These are phyloP conservation scores for Coffea eugenioides DNA, from an alignment of 257 asterid species.

Conservation along the genomic window DNA sequence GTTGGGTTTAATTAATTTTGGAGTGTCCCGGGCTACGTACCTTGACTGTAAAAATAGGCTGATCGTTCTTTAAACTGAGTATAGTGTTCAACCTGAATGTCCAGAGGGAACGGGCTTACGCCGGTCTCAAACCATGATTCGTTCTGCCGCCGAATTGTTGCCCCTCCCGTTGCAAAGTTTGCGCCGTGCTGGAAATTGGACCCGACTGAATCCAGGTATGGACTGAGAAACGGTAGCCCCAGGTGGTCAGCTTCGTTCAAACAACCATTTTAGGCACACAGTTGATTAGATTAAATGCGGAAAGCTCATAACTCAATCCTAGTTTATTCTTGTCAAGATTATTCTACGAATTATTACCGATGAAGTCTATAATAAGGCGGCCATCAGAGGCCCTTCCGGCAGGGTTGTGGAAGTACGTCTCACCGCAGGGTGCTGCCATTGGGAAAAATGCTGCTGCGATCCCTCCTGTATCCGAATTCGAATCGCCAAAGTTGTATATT, in stretches of 20 bases:
- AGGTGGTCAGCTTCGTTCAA: constrained; percentile 44
- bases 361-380: constrained; percentile 63
- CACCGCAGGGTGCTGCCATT: constrained; percentile 39
- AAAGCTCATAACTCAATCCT: background rate
- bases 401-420: constrained; percentile 51
- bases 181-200: constrained; percentile 54
- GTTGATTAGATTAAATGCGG: too few relatives aligned
- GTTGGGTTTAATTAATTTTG: too few relatives aligned
- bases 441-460: constrained; percentile 53
- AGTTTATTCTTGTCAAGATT: background rate
- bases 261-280: background rate
- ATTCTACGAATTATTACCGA: constrained; percentile 29
- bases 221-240: constrained; percentile 53
- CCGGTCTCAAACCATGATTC: constrained; percentile 52
- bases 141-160: constrained; percentile 46
- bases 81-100: constrained; percentile 62
- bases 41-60: constrained; percentile 35
- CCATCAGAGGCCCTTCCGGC: constrained; percentile 66
- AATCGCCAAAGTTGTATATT: constrained; percentile 66
- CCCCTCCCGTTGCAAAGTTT: constrained; percentile 83
- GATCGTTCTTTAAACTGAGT: constrained; percentile 53
- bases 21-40: constrained; percentile 5
- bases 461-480: constrained; percentile 74
- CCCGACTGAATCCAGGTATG: constrained; percentile 67
- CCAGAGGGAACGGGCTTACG: constrained; percentile 61